Evolutionary conservation across 306 rosid genomes (phyloP), one percentile per base, ranked within the genome.

Genomic region (Hippophae tibetana): DNA sequence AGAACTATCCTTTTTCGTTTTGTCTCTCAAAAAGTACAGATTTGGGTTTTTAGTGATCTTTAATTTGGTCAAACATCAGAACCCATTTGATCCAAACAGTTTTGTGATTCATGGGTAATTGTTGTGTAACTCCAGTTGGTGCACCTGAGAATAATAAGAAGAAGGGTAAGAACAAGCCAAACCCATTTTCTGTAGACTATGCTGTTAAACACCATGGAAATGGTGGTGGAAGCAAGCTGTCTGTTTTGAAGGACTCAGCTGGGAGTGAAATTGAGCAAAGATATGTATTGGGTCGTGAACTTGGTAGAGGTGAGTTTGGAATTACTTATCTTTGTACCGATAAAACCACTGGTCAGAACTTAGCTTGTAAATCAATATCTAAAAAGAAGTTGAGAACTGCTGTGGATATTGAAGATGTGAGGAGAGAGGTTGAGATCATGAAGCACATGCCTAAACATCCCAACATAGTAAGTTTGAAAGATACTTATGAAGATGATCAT

Each of bases 351-450:
- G 62, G 80, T 0, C 89, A 84, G 3, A 78, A 60, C 0, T 76
- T 74, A 0, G 99, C 99, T 0, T 92, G 99, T 63, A 92, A 92
- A 64, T 86, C 99, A 6, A 92, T 92, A 9, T 88, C 95, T 53
- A 92, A 92, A 90, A 84, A 84, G 73, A 92, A 92, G 82, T 78
- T 92, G 12, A 77, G 82, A 65, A 88, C 97, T 0, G 66, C 90
- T 3, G 70, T 92, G 8, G 99, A 92, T 54, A 70, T 88, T 5
- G 97, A 88, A 0, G 99, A 92, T 40, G 99, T 88, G 6, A 81
- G 89, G 74, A 84, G 99, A 26, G 97, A 92, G 76, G 99, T 88
- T 38, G 94, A 92, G 79, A 92, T 92, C 69, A 92, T 92, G 99
- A 76, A 61, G 58, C 86, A 84, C 58, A 57, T 88, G 71, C 95